Base-by-base conservation (phyloP, 208 protist species). In the Naegleria lovaniensis region DNA sequence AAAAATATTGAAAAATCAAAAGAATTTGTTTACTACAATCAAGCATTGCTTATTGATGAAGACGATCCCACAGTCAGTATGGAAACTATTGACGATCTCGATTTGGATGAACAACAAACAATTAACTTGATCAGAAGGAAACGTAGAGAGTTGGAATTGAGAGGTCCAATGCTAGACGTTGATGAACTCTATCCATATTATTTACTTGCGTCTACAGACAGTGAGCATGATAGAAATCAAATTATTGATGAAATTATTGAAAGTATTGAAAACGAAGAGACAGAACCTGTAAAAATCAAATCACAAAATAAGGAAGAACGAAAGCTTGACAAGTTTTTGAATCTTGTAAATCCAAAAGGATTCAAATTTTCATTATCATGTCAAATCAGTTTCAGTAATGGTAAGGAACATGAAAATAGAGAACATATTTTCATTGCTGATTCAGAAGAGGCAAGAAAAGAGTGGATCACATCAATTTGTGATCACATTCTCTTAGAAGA, bases 341-440 rank as follows among this genome's bases (percentile, higher is more conserved):
- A 85, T 29, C 41, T 39, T 33, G 83, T 85, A 5, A 48, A 85
- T 85, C 39, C 33, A 48, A 48, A 48, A 48, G 40, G 83, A 9
- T 39, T 85, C 16, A 48, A 40, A 43, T 85, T 85, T 48, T 85
- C 40, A 22, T 39, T 85, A 33, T 19, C 39, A 43, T 85, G 83
- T 85, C 83, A 85, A 85, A 38, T 13, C 36, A 79, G 67, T 79
- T 29, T 79, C 67, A 79, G 67, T n/a, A 40, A 85, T n/a, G 83
- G 83, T 7, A 85, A 85, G 11, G 40, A 85, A 85, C 33, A 85
- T 39, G 7, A 25, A 43, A 48, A 29, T 22, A 85, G 40, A 48
- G 39, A 40, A 43, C 83, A 85, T 29, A 9, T 43, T 6, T 85
- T 85, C 83, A 85, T 51, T 39, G 36, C 40, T 85, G 83, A 40